Evolutionary conservation across 352 stramenopile species (phyloP), one percentile per base, ranked within the genome.

Genomic region (Pythium rishiriense): DNA sequence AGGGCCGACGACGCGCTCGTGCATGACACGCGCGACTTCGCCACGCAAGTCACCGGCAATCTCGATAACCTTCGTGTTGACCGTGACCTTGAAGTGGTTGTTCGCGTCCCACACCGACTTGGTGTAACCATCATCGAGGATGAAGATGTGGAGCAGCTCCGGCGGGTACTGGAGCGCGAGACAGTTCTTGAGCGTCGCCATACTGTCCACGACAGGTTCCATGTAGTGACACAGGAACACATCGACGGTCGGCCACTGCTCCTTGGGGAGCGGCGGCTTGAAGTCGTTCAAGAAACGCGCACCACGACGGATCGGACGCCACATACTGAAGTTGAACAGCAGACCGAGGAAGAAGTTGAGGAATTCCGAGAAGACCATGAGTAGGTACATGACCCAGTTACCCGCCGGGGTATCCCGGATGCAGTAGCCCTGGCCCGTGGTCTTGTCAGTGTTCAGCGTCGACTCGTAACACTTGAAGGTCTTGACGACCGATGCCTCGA

Each of bases 241-340:
- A 60, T 97, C 88, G 57, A 94, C 85, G 0, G 78, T 91, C 19
- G 88, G 88, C 87, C 87, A 96, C 70, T 96, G 85, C 62, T 93
- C 83, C 76, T 93, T 93, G 35, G 87, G 85, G 62, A 96, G 85
- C 22, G 83, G 83, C 19, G 87, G 87, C 81, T 96, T 94, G 66
- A 96, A 96, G 73, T 96, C 87, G 70, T 93, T 93, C 78, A 96
- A 76, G 78, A 77, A 96, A 26, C 84, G 87, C 59, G 87, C 87
- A 35, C 87, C 87, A 74, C 87, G 87, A 81, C 87, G 87, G 41
- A 96, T 91, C 12, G 87, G 87, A 55, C 84, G 84, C 87, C 87
- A 96, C 87, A 96, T 96, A 83, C 82, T 90, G 70, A 96, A 94
- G 82, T 96, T 93, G 74, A 90, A 96, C 1, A 96, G 76, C 64